Conservation (phyloP, 805 yeast species). For the Cyberlindnera euphorbiiphila region DNA sequence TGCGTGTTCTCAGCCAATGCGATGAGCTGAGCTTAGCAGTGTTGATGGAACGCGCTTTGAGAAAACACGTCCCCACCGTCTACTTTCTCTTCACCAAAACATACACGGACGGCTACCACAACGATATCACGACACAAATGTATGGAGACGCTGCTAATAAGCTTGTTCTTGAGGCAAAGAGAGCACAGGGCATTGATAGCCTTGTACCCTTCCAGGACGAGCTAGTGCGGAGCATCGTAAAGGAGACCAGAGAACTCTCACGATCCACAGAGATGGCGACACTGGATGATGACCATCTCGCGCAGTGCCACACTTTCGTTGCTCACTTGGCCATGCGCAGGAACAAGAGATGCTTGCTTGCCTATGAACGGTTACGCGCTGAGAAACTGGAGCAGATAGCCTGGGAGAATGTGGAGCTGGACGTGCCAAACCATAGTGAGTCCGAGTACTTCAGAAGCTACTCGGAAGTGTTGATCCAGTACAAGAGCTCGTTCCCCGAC, state of each 20-base stretch:
- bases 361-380: slow-evolving; percentile 74
- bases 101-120: too few relatives aligned
- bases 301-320: slow-evolving; percentile 17
- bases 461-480: slow-evolving; percentile 64
- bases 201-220: slow-evolving; percentile 73
- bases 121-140: slow-evolving; percentile 41
- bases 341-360: slow-evolving; percentile 85
- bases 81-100: too few relatives aligned
- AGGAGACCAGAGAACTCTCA: slow-evolving; percentile 66
- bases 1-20: too few relatives aligned
- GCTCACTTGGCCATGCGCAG: slow-evolving; percentile 53
- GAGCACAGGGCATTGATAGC: slow-evolving; percentile 61
- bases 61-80: too few relatives aligned
- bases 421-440: slow-evolving; percentile 69
- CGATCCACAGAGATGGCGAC: slow-evolving; percentile 21
- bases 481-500: slow-evolving; percentile 77
- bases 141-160: slow-evolving; percentile 86
- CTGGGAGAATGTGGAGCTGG: slow-evolving; percentile 65
- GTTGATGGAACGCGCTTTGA: too few relatives aligned
- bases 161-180: slow-evolving; percentile 78
- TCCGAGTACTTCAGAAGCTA: slow-evolving; percentile 73
- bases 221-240: slow-evolving; percentile 59
- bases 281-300: slow-evolving; percentile 7
- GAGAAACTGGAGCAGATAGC: slow-evolving; percentile 59
- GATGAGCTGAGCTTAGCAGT: too few relatives aligned